Evolutionary conservation across 176 grass and related monocot genomes (phyloP), one percentile per base, ranked within the genome.

Genomic region (Hsuehochloa calcarea): DNA sequence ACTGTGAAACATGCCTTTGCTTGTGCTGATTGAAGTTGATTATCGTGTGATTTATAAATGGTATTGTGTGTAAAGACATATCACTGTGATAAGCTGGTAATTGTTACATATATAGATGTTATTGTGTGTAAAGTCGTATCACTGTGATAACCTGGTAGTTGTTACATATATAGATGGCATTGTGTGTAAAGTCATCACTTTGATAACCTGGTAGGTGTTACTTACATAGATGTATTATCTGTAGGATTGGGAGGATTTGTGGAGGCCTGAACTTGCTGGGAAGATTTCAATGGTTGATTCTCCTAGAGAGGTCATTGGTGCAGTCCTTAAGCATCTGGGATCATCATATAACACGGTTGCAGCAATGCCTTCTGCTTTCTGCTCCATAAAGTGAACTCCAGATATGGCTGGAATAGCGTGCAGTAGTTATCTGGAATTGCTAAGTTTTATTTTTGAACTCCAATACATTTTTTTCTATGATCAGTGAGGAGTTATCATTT

Each of bases 251-350:
- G 80, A 86, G 10, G 93, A 98, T 87, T 92, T 98, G 66, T 95
- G 96, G 96, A 93, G 89, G 68, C 89, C 93, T 85, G 96, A 98
- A 72, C 87, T 98, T 84, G 65, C 89, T 12, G 93, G 93, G 31
- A 98, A 89, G 79, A 95, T 98, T 90, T 81, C 91, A 65, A 98
- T 98, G 96, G 75, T 98, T 44, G 91, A 95, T 90, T 95, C 87
- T 89, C 87, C 96, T 78, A 87, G 93, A 88, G 96, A 98, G 78
- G 81, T 98, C n/a, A 84, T 98, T 86, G 93, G 96, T 89, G 93
- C 91, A 74, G 82, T 91, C 58, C 88, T 95, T 79, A 98, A 98
- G 73, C 80, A 89, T 89, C 87, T 95, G 25, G 93, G 93, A 11
- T 89, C 88, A 65, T 95, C 93, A 68, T 98, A 98, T 75, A 98